Percentiles rank a stretch among this genome's conserved stretches.
phyloP scores from a whole-genome alignment of 2,329 filamentous ascomycete species.

The Aspergillus ochraceus region DNA sequence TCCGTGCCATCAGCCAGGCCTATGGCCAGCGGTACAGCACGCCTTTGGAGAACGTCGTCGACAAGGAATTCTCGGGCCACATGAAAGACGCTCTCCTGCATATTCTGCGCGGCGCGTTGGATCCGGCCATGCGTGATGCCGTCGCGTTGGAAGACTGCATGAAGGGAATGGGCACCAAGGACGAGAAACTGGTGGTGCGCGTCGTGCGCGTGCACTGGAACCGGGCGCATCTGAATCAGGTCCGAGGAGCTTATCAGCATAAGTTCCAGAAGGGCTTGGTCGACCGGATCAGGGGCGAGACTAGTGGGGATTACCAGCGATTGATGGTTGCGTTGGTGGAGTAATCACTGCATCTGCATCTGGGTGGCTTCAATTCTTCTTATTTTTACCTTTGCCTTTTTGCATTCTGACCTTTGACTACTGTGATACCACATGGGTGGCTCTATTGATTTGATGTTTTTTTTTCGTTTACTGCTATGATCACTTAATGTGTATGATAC shows the following conservation, averaged over 20 bases:
- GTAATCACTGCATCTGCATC: slow-evolving; percentile 22
- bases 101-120: slow-evolving; percentile 73
- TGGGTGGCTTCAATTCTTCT: not conserved
- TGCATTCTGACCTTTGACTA: not conserved
- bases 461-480: not conserved
- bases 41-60: slow-evolving; percentile 70
- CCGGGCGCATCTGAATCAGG: slow-evolving; percentile 68
- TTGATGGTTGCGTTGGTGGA: slow-evolving; percentile 68
- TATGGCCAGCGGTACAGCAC: slow-evolving; percentile 74
- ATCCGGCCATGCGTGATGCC: slow-evolving; percentile 84
- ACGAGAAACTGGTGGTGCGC: slow-evolving; percentile 73
- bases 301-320: slow-evolving; percentile 77
- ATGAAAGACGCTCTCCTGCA: slow-evolving; percentile 83
- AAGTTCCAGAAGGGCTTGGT: slow-evolving; percentile 68
- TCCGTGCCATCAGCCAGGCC: slow-evolving; percentile 74
- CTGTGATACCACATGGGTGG: not conserved
- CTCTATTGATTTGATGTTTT: not conserved
- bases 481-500: not conserved
- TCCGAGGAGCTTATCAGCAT: slow-evolving; percentile 75
- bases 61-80: slow-evolving; percentile 83
- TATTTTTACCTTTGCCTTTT: not conserved
- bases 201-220: slow-evolving; percentile 85
- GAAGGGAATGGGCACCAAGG: slow-evolving; percentile 84
- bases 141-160: slow-evolving; percentile 80
- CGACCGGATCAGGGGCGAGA: slow-evolving; percentile 75